phyloP scores from a whole-genome alignment of 2,329 filamentous ascomycete species.

The Colletotrichum orchidophilum region DNA sequence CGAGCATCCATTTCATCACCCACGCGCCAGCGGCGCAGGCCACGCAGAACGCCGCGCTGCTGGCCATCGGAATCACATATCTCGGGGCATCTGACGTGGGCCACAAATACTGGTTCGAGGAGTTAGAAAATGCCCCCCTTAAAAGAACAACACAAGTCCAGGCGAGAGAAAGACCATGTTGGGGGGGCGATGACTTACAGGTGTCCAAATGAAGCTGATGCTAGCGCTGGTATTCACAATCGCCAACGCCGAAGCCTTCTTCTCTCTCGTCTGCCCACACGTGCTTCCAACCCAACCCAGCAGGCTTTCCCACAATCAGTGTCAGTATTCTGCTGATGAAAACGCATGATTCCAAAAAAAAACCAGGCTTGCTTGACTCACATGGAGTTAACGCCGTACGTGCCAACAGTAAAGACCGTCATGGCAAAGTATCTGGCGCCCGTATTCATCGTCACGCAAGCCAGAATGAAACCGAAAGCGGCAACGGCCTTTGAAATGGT shows the following conservation, averaged over 20 bases:
- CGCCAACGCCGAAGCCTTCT: conserved; percentile 47
- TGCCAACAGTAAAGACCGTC: conserved; percentile 42
- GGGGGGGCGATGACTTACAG: neutral
- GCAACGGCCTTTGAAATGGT: conserved; percentile 52
- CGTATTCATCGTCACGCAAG: conserved; percentile 43
- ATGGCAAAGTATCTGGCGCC: conserved; percentile 41
- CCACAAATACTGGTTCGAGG: conserved; percentile 45
- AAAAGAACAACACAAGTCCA: too few species aligned
- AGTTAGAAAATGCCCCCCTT: neutral
- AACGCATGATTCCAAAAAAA: neutral
- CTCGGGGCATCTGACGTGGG: conserved; percentile 47
- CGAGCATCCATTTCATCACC: conserved; percentile 38
- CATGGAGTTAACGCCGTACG: conserved; percentile 44
- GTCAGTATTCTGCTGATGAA: too few species aligned
- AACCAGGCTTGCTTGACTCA: conserved; percentile 34
- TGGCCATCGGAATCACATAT: conserved; percentile 49
- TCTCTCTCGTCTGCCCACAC: conserved; percentile 51
- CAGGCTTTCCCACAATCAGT: neutral
- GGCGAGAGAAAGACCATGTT: rapidly evolving
- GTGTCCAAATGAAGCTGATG: conserved; percentile 35
- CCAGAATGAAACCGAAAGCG: conserved; percentile 38
- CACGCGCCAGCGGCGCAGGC: conserved; percentile 38
- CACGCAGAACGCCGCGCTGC: conserved; percentile 28
- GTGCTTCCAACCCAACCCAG: conserved; percentile 44
- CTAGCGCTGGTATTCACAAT: conserved; percentile 40